Conservation (phyloP, 2,329 filamentous ascomycete genomes). For the Curvularia verruculosa region DNA sequence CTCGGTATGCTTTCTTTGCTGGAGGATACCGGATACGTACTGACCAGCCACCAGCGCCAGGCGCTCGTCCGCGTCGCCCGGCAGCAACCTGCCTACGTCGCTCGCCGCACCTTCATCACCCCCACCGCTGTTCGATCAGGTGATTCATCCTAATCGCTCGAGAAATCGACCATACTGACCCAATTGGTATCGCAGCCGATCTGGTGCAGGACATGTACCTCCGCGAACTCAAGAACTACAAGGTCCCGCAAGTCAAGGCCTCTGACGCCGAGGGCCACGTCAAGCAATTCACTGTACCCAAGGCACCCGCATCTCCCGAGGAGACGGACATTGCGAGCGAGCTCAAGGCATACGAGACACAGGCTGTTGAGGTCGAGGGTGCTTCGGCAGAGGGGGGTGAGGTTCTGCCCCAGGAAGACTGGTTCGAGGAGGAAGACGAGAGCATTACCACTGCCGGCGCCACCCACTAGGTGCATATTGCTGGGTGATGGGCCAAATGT, state of each 20-base stretch:
- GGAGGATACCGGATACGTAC: conserved; percentile 17
- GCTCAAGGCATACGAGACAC: conserved; percentile 91
- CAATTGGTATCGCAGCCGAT: conserved; percentile 70
- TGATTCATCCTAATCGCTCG: conserved; percentile 51
- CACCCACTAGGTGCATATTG: conserved; percentile 34
- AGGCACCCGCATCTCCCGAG: conserved; percentile 85
- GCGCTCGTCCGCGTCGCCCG: conserved; percentile 65
- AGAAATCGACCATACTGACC: conserved; percentile 32
- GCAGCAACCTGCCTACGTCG: conserved; percentile 60
- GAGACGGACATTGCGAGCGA: conserved; percentile 91
- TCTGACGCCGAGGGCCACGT: conserved; percentile 89
- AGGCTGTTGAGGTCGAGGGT: conserved; percentile 94
- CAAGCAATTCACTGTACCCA: conserved; percentile 81
- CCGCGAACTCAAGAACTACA: conserved; percentile 94
- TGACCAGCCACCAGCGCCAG: conserved; percentile 60
- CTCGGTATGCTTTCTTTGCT: conserved; percentile 56
- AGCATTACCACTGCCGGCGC: conserved; percentile 51
- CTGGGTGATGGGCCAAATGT: conserved; percentile 32
- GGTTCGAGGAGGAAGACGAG: conserved; percentile 80
- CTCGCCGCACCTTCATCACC: conserved; percentile 68
- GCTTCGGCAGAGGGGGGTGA: conserved; percentile 65
- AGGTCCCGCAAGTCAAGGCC: conserved; percentile 80
- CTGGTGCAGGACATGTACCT: conserved; percentile 98
- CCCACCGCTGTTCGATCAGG: conserved; percentile 66
- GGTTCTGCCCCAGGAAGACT: conserved; percentile 69